Evolutionary conservation across 805 yeast genomes (phyloP).

Genomic region (Helenozyma baotianmanensis): DNA sequence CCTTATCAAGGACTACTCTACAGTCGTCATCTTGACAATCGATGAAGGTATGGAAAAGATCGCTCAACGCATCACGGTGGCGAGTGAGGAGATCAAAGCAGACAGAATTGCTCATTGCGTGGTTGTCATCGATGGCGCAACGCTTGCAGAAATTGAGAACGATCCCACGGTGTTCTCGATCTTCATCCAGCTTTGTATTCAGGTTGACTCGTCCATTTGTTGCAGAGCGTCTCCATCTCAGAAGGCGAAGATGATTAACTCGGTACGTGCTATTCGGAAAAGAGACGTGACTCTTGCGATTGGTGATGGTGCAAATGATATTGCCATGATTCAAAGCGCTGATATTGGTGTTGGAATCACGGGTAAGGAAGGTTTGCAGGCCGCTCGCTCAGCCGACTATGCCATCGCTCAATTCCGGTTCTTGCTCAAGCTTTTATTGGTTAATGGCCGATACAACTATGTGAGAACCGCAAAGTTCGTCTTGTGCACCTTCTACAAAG

Average conservation of each 20-base stretch:
- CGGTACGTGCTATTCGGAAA: conserved; percentile 68
- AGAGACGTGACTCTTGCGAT: conserved; percentile 84
- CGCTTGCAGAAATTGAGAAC: conserved; percentile 65
- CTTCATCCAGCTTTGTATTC: conserved; percentile 79
- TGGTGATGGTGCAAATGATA: conserved; percentile 99
- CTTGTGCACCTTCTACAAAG: conserved; percentile 91
- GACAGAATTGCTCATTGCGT: conserved; percentile 91
- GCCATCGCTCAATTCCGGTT: conserved; percentile 93
- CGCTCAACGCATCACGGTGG: conserved; percentile 64
- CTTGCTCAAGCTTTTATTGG: conserved; percentile 74
- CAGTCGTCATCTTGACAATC: conserved; percentile 65
- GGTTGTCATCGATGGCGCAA: conserved; percentile 90
- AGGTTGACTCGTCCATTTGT: conserved; percentile 86
- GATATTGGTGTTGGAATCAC: conserved; percentile 97
- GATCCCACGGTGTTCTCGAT: conserved; percentile 69
- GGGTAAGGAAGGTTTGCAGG: conserved; percentile 95
- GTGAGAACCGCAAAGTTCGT: conserved; percentile 89
- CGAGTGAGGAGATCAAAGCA: conserved; percentile 65
- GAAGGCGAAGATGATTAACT: conserved; percentile 82
- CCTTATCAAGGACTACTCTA: conserved; percentile 86
- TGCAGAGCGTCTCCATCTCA: conserved; percentile 98
- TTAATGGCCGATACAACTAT: conserved; percentile 95
- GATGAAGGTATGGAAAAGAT: conserved; percentile 50
- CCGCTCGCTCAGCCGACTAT: conserved; percentile 91
- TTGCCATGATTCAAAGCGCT: conserved; percentile 98